Base-by-base conservation (phyloP, 2,329 filamentous ascomycete genomes). In the Kalaharituber pfeilii region DNA sequence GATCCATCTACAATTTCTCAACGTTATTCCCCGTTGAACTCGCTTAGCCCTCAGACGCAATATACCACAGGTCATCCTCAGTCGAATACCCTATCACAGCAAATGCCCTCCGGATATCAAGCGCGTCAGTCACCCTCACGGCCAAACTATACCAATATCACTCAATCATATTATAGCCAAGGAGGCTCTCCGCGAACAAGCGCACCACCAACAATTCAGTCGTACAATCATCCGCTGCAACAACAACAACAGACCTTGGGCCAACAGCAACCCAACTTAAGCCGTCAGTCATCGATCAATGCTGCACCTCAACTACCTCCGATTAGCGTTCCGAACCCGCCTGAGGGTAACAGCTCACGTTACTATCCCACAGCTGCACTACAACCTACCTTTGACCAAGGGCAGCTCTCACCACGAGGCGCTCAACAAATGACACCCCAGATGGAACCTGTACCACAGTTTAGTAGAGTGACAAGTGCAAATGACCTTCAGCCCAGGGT, bases 11-110 rank as follows among this genome's bases (percentile, higher is more conserved):
- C 85, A 51, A 86, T 86, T 55, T 85, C 87, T 56, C 85, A 93
- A 68, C 80, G 88, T 66, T 96, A 96, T 70, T 96, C 89, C 49
- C 91, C 89, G 60, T 95, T 95, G 88, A 89, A 94, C 67, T 78
- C 80, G 15, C 73, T 93, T 57, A 57, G 53, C 24, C 52, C 58
- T 26, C 59, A 61, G 42, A n/a, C 49, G 20, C 44, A 56, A 26
- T 61, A 60, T 50, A 57, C 54, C 27, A 28, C 56, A 47, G 86
- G 87, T 57, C 85, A 87, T 39, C 79, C 82, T 29, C 82, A 84
- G 54, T 81, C 86, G 29, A 93, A 93, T 70, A 76, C 78, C 66
- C 75, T 71, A 70, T 53, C 56, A 25, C 57, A 61, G 36, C 72
- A 62, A 68, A 71, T 66, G 69, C 75, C 62, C 68, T 75, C 62